phyloP scores from a whole-genome alignment of 2,329 filamentous ascomycete genomes.

The Ambrosiella xylebori region DNA sequence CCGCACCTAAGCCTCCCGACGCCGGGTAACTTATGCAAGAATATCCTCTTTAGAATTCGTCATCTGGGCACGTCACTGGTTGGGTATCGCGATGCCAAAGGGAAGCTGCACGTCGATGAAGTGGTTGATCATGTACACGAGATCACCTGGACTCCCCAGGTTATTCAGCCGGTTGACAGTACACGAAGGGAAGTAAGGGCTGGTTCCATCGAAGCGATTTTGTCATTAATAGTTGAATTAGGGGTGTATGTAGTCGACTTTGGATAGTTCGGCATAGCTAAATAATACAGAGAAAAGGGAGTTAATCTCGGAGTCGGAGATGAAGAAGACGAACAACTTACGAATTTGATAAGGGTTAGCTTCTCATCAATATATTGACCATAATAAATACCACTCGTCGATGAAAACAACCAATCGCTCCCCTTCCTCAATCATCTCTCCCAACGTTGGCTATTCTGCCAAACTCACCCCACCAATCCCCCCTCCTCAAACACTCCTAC shows the following conservation, averaged over 20 bases:
- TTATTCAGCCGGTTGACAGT: slow-evolving; percentile 42
- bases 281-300: background rate
- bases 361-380: background rate
- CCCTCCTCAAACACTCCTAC: slow-evolving; percentile 35
- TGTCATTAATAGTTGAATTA: slow-evolving; percentile 55
- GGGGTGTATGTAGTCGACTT: slow-evolving; percentile 44
- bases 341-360: slow-evolving; percentile 2
- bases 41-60: slow-evolving; percentile 15
- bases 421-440: slow-evolving; percentile 41
- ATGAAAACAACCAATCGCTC: slow-evolving; percentile 56
- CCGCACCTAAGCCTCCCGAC: slow-evolving; percentile 16
- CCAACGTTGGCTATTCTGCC: slow-evolving; percentile 51
- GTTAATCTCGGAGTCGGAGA: background rate
- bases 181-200: slow-evolving; percentile 45
- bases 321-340: background rate
- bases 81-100: slow-evolving; percentile 17
- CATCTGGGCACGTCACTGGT: slow-evolving; percentile 8
- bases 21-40: slow-evolving; percentile 17
- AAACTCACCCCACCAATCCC: slow-evolving; percentile 32
- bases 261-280: slow-evolving; percentile 27
- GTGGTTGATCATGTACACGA: slow-evolving; percentile 30
- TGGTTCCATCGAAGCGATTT: slow-evolving; percentile 49
- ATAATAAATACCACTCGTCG: slow-evolving; percentile 24
- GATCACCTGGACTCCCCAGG: slow-evolving; percentile 16
- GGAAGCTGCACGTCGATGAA: slow-evolving; percentile 20